Evolutionary conservation across 2,329 filamentous ascomycete genomes (phyloP), one percentile per base, ranked within the genome.

Genomic region (Rutstroemia sydowiana): DNA sequence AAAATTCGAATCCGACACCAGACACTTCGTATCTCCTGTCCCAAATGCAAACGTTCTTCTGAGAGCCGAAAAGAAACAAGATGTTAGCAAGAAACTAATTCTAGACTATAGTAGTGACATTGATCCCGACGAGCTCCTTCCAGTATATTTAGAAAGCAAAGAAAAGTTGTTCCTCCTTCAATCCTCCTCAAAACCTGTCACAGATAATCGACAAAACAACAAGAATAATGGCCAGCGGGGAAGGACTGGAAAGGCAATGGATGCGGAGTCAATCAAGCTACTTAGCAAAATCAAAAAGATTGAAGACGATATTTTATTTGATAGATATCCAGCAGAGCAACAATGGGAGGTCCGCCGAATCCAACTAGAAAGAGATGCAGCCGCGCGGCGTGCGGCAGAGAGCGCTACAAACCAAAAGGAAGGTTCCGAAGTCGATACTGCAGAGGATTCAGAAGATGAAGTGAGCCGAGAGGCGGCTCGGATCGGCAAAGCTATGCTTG

Each of bases 141-240:
- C 88, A 1, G 79, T 82, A 54, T 97, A 92, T 68, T 62, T 98
- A 18, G 80, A 84, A 14, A 79, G 88, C 16, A 91, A 89, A 68
- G 73, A 77, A 48, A 84, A 75, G 57, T 73, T 85, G n/a, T 86
- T 83, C 67, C 74, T 75, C 42, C 67, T 84, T 14, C 77, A 84
- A 57, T 75, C 81, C 18, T 72, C 76, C 7, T n/a, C n/a, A n/a
- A 57, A 55, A 47, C 18, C 67, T 71, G 49, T 75, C 76, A 57
- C 71, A 73, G 55, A 66, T 55, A 13, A 30, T 23, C 56, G 57
- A 18, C 42, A 45, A 43, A 56, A 48, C 54, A 36, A 23, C 40
- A 52, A 57, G 28, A 50, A 39, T 32, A 51, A 40, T 30, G 28
- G 41, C 23, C 50, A 45, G 31, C 58, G 55, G 30, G 37, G 59